These are phyloP conservation scores for Luzula sylvatica DNA, from an alignment of 176 grass and related monocot genomes.

Conservation along the genomic window DNA sequence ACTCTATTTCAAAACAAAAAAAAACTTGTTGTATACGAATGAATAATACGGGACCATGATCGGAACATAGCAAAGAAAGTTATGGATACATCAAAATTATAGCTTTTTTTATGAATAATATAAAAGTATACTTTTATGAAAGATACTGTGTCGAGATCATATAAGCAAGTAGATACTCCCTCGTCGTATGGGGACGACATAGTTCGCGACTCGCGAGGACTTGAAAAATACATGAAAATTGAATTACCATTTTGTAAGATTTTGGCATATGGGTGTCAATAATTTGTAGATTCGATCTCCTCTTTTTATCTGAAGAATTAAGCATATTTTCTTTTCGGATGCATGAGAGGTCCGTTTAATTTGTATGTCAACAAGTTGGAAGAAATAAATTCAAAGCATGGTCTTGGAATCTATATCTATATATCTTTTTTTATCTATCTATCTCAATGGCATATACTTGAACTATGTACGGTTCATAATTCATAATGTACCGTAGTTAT, in stretches of 20 bases:
- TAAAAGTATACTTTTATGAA: constrained; percentile 3
- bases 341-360: neutral
- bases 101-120: no score
- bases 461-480: no score
- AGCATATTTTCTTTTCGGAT: constrained; percentile 1
- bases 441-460: constrained; percentile 19
- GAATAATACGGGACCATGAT: no score
- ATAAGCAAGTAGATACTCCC: neutral
- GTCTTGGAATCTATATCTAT: constrained; percentile 9
- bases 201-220: neutral
- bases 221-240: neutral
- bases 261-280: neutral
- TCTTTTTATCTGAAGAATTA: neutral
- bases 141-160: constrained; percentile 10
- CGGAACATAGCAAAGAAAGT: no score
- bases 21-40: no score
- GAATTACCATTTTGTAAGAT: no score
- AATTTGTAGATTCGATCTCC: constrained; percentile 7
- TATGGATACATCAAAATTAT: no score
- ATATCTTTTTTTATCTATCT: constrained; percentile 22
- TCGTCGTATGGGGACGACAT: neutral
- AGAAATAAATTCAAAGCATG: constrained; percentile 10
- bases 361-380: neutral
- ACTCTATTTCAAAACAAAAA: no score
- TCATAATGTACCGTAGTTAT: neutral